phyloP scores from a whole-genome alignment of 805 yeast genomes.

The Saccharomycopsis sp. region DNA sequence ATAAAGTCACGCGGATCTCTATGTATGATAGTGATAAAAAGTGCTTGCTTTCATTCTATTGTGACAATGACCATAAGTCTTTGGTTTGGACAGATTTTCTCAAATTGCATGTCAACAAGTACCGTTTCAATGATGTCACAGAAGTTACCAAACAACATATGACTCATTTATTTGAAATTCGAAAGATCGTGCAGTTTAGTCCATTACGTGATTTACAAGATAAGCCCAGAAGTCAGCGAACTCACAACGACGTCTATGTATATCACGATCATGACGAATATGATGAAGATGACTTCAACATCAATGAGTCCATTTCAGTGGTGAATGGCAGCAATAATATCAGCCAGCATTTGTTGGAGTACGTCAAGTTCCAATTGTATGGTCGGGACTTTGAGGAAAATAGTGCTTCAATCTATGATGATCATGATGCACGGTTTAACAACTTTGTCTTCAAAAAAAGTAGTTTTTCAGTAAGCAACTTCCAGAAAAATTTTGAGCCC shows the following conservation, averaged over 20 bases:
- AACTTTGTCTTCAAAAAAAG: background rate
- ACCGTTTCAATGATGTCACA: conserved; percentile 8
- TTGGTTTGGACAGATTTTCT: conserved; percentile 16
- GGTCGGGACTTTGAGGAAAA: background rate
- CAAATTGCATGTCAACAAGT: conserved; percentile 13
- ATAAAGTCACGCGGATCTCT: conserved; percentile 11
- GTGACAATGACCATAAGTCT: conserved; percentile 10
- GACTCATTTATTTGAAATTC: conserved; percentile 17
- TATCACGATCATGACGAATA: conserved; percentile 2
- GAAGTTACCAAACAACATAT: conserved; percentile 13
- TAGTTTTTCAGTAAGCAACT: background rate
- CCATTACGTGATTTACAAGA: conserved; percentile 13
- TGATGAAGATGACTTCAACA: background rate
- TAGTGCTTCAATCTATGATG: background rate
- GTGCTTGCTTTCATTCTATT: conserved; percentile 11
- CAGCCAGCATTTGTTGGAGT: background rate
- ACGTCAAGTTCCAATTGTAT: background rate
- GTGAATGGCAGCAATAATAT: background rate
- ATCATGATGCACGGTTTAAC: background rate
- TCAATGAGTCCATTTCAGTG: background rate
- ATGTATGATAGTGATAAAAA: conserved; percentile 2
- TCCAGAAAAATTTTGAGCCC: background rate
- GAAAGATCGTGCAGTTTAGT: conserved; percentile 13
- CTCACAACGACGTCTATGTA: conserved; percentile 3
- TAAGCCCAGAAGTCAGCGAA: background rate